Base-by-base conservation (phyloP, 805 yeast genomes). In the Spathaspora sp. region DNA sequence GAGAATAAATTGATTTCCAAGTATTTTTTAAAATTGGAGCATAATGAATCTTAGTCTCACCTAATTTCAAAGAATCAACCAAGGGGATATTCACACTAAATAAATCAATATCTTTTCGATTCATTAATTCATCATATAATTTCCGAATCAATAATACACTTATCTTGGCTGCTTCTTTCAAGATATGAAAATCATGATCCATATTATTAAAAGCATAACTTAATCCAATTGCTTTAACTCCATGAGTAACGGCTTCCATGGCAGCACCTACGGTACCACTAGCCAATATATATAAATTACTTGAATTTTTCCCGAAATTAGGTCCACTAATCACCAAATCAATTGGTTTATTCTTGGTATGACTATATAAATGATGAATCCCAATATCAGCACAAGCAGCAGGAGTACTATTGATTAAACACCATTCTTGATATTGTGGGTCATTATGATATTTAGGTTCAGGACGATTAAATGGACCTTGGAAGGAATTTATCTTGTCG, bases 181-280 rank as follows among this genome's bases (percentile, higher is more conserved):
- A 64, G 9, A 80, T 68, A 16, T 69, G 67, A 40, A 75, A 71
- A 52, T 79, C 76, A 53, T 85, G 84, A 17, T 72, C 66, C 45
- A 78, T 69, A 26, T 73, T 66, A 49, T 78, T 81, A 63, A 86
- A 94, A n/a, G 96, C 94, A 76, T 83, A 93, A 38, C 96, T 87
- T 32, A 94, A 61, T 1, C 96, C 97, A 55, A 94, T 77, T 5
- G 97, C 73, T 57, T 77, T 84, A 29, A 83, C 81, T 0, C 85
- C 86, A 51, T 78, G 81, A 42, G 92, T 80, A 1, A 87, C 88
- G 1, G 92, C 96, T 70, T 94, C 99, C 90, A 92, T 81, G 0
- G 97, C 94, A 3, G 97, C 98, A 23, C 99, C 99, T 16, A 94
- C 86, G 1, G 99, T 94, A 12, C 99, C 99, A 58, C 96, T 86